Evolutionary conservation across 176 grass and related monocot genomes (phyloP).

Genomic region (Calamus simplicifolius): DNA sequence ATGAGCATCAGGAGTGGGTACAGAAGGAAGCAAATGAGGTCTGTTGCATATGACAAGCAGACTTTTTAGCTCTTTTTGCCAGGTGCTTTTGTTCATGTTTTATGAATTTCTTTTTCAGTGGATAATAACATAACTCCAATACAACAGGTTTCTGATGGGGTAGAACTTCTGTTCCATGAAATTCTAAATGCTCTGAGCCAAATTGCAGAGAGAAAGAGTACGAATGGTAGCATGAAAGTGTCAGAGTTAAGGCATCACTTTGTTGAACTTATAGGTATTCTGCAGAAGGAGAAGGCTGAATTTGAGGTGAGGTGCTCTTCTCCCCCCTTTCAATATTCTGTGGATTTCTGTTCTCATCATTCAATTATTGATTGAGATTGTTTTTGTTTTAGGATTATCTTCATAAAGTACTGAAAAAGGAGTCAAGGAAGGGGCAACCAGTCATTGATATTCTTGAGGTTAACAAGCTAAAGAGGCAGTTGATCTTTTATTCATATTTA

Average conservation of each 20-base stretch:
- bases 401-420: conserved; percentile 70
- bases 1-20: conserved; percentile 80
- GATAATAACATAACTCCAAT: neutral
- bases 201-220: conserved; percentile 43
- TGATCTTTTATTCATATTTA: conserved; percentile 76
- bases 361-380: conserved; percentile 11
- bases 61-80: no score
- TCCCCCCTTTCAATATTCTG: conserved; percentile 10
- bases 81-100: no score
- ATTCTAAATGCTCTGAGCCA: conserved; percentile 37
- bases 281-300: conserved; percentile 65
- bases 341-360: conserved; percentile 2
- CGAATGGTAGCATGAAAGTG: neutral
- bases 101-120: no score
- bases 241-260: conserved; percentile 36
- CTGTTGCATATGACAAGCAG: conserved; percentile 17
- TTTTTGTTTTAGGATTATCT: conserved; percentile 51
- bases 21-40: conserved; percentile 82
- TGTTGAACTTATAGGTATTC: conserved; percentile 58
- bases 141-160: conserved; percentile 54
- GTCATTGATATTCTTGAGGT: conserved; percentile 80
- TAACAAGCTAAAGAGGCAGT: conserved; percentile 77
- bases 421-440: conserved; percentile 43
- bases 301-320: conserved; percentile 49
- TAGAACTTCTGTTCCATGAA: conserved; percentile 61